Evolutionary conservation across 805 yeast species (phyloP), one percentile per base, ranked within the genome.

Genomic region (Lachancea lanzarotensis): DNA sequence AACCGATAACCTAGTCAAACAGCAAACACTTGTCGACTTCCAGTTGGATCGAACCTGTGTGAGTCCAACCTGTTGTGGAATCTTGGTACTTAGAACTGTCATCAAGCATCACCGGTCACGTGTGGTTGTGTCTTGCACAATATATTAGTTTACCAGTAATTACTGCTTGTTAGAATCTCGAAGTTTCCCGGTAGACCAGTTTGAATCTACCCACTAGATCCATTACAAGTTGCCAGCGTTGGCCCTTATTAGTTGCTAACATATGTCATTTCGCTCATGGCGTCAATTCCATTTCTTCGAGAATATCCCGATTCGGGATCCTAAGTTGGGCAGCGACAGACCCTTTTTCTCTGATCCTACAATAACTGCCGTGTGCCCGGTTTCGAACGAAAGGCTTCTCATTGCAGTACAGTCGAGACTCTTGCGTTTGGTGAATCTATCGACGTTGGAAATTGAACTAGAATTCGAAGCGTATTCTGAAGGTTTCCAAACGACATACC

Each of bases 271-370:
- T 10, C 45, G 50, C 15, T 57, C 69, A 7, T 84, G 90, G 90
- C 71, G 91, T 48, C 95, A 85, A 57, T 85, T 91, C 65, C 87
- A 86, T 49, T 84, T 91, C 63, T 89, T 84, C 62, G 96, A 88
- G 43, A 73, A 78, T 31, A 73, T 81, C 0, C 96, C 96, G 5
- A 83, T 93, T 16, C 68, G 81, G 49, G 98, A 93, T 59, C 98
- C 98, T 4, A 69, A 76, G 47, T 73, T 76, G 45, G 81, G 82
- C 6, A 70, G 82, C 0, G 71, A 70, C 3, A 68, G 73, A 4
- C 83, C 85, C 0, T 68, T 90, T 20, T 90, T 83, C 62, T 86
- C 96, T 1, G 96, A 89, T 57, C 80, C 90, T 1, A 69, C 79
- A 11, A 61, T 89, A 32, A 72, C 84, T 3, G 79, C 88, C 1